phyloP scores from a whole-genome alignment of 331 rosid species.

The Malus hybrid region DNA sequence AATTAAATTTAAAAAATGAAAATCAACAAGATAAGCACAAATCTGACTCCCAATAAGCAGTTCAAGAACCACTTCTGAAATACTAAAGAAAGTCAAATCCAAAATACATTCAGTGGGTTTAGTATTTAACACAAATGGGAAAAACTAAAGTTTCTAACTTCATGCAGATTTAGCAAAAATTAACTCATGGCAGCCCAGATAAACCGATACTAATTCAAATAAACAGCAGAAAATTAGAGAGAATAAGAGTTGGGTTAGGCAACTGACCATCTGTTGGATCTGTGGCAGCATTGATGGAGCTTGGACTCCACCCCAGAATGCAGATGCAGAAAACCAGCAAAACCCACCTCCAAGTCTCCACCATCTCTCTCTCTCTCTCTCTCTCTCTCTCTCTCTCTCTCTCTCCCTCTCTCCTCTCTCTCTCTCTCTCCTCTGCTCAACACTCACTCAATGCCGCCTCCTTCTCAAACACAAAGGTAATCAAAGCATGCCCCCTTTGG shows the following conservation, averaged over 20 bases:
- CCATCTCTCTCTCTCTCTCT: constrained; percentile 33
- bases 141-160: not conserved
- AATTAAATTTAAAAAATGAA: not conserved
- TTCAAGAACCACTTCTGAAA: not conserved
- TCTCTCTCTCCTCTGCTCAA: not conserved
- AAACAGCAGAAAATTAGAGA: not conserved
- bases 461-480: constrained; percentile 17
- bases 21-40: not conserved
- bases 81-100: not conserved
- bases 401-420: constrained; percentile 6
- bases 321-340: constrained; percentile 45
- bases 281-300: constrained; percentile 58
- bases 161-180: constrained; percentile 15
- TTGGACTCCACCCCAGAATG: constrained; percentile 42
- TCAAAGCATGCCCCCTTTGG: constrained; percentile 16
- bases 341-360: constrained; percentile 46
- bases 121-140: not conserved
- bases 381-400: not conserved
- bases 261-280: constrained; percentile 80
- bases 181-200: constrained; percentile 11
- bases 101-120: not conserved
- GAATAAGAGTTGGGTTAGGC: constrained; percentile 14
- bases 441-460: not conserved
- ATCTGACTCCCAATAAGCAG: constrained; percentile 3
- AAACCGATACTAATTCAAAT: not conserved